Percentiles rank a stretch among this genome's conserved stretches.
phyloP scores from a whole-genome alignment of 768 basidiomycete genomes.

The Leucosporidium scottii region DNA sequence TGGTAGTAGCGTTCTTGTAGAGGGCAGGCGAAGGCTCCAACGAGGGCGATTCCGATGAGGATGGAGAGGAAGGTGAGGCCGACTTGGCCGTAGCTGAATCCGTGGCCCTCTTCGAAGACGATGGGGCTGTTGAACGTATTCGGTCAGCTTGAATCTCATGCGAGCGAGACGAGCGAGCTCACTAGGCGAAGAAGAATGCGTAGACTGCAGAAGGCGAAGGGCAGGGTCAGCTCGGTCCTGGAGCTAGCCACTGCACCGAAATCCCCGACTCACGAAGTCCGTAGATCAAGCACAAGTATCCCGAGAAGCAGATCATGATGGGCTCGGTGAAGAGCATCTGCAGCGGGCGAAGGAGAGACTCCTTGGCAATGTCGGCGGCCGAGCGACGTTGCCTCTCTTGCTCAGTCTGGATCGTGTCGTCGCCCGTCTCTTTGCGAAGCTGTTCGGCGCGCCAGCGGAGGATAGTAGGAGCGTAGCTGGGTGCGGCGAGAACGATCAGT shows the following conservation, averaged over 20 bases:
- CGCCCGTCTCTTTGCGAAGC: conserved; percentile 47
- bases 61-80: conserved; percentile 28
- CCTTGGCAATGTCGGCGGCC: conserved; percentile 31
- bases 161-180: too few species aligned
- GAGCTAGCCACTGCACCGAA: too few species aligned
- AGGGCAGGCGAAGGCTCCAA: conserved; percentile 33
- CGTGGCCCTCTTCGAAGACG: conserved; percentile 15
- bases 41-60: conserved; percentile 29
- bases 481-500: neutral
- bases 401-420: conserved; percentile 35
- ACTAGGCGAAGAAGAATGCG: conserved; percentile 10
- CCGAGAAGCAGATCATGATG: conserved; percentile 6
- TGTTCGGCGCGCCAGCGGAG: conserved; percentile 49
- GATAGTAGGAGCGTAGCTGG: conserved; percentile 58
- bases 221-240: too few species aligned
- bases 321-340: conserved; percentile 7
- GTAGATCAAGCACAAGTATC: conserved; percentile 38
- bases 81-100: conserved; percentile 12
- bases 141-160: too few species aligned
- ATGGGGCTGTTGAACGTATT: neutral
- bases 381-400: conserved; percentile 32
- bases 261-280: conserved; percentile 7
- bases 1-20: conserved; percentile 38
- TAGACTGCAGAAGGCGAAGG: neutral
- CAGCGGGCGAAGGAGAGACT: conserved; percentile 37